phyloP scores from a whole-genome alignment of 2,329 filamentous ascomycete species.

The Arthrobotrys entomopaga region DNA sequence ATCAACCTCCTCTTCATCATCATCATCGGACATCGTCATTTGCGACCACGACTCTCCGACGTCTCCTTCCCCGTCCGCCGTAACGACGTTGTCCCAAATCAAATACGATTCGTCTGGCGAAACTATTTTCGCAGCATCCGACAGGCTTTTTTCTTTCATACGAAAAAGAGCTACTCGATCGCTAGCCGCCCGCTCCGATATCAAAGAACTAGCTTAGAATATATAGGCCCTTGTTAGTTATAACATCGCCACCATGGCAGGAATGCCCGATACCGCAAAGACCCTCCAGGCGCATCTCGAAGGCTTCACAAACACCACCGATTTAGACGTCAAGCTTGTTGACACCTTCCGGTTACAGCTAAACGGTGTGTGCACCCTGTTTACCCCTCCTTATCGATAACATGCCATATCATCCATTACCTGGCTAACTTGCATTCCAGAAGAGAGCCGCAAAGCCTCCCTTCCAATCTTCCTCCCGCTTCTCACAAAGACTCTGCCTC shows the following conservation, averaged over 20 bases:
- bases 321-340: slow-evolving; percentile 51
- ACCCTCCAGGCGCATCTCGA: slow-evolving; percentile 49
- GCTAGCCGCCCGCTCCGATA: slow-evolving; percentile 34
- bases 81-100: neutral
- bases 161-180: slow-evolving; percentile 8
- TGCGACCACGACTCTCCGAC: neutral
- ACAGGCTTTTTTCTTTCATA: neutral
- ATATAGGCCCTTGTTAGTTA: neutral
- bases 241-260: slow-evolving; percentile 50
- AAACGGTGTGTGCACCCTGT: slow-evolving; percentile 41
- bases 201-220: slow-evolving; percentile 2
- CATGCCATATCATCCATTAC: neutral
- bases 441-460: slow-evolving; percentile 51
- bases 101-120: neutral
- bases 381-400: slow-evolving; percentile 55
- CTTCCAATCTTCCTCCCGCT: slow-evolving; percentile 50
- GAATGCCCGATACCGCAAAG: slow-evolving; percentile 55
- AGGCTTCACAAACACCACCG: slow-evolving; percentile 51
- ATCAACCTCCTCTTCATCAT: slow-evolving; percentile 21
- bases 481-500: slow-evolving; percentile 51
- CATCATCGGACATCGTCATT: slow-evolving; percentile 1
- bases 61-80: slow-evolving; percentile 19
- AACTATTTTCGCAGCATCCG: neutral
- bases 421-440: slow-evolving; percentile 29
- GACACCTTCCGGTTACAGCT: slow-evolving; percentile 55